Conservation (phyloP, 148 eudicot genomes). For the Linanthus parryae region DNA sequence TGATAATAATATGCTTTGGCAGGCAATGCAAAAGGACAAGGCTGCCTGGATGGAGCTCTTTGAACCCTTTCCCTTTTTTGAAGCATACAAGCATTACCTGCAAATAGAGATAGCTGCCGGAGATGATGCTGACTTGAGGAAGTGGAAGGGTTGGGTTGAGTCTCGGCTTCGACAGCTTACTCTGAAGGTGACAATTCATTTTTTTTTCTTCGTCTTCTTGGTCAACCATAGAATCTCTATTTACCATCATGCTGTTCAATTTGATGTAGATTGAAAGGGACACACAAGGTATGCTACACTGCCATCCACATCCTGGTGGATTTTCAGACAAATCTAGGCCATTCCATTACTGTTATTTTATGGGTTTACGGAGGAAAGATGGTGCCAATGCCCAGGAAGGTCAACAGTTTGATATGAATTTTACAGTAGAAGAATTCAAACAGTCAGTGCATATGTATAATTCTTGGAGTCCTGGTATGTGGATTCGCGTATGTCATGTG, state of each 20-base stretch:
- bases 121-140: constrained; percentile 60
- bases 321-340: constrained; percentile 60
- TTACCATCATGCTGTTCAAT: no score
- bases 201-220: no score
- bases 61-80: constrained; percentile 77
- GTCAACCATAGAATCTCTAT: no score
- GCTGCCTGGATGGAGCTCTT: constrained; percentile 64
- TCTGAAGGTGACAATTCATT: constrained; percentile 76
- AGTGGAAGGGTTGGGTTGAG: constrained; percentile 97
- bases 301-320: constrained; percentile 93
- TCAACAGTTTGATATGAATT: constrained; percentile 76
- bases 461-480: constrained; percentile 65
- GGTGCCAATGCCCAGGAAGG: constrained; percentile 50
- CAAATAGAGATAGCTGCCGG: constrained; percentile 76
- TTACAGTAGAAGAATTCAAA: constrained; percentile 85
- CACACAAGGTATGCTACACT: constrained; percentile 73
- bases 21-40: constrained; percentile 69
- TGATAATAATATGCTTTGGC: no score
- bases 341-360: constrained; percentile 63
- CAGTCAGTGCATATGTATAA: constrained; percentile 49
- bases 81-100: constrained; percentile 76
- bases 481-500: constrained; percentile 64
- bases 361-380: constrained; percentile 80
- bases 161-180: constrained; percentile 84
- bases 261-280: constrained; percentile 84